Conservation (phyloP, 495 filamentous ascomycete genomes). For the Aspergillus mulundensis region DNA sequence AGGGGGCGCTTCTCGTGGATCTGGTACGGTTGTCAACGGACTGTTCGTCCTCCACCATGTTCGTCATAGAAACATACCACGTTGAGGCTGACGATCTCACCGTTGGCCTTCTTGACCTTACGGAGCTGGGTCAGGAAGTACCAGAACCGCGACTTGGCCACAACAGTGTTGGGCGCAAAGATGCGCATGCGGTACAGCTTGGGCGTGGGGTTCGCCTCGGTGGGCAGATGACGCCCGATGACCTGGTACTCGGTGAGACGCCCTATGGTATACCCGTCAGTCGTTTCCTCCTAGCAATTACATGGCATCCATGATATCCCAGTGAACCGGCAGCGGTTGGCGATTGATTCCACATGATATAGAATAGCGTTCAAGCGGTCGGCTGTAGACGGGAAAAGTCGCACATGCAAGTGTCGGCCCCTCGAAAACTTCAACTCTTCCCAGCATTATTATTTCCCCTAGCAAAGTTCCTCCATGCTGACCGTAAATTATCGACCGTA, state of each 20-base stretch:
- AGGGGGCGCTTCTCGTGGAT: slow-evolving; percentile 97
- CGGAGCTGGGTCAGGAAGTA: slow-evolving; percentile 98
- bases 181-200: slow-evolving; percentile 99
- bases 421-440: not conserved
- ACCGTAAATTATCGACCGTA: not conserved
- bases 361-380: not conserved
- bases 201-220: slow-evolving; percentile 88
- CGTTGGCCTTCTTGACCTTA: slow-evolving; percentile 99
- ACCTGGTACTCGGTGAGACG: slow-evolving; percentile 99
- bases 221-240: slow-evolving; percentile 97
- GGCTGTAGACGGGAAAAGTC: not conserved
- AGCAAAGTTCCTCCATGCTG: not conserved
- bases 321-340: slow-evolving; percentile 19
- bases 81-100: slow-evolving; percentile 96
- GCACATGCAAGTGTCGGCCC: slow-evolving; percentile 6
- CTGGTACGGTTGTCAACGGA: slow-evolving; percentile 44
- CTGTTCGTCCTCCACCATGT: not conserved
- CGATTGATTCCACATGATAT: slow-evolving; percentile 18
- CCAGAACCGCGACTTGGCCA: slow-evolving; percentile 99
- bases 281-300: slow-evolving; percentile 14
- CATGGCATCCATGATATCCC: slow-evolving; percentile 9
- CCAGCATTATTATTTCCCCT: not conserved
- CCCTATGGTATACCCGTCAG: slow-evolving; percentile 57
- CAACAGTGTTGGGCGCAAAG: slow-evolving; percentile 94
- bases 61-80: slow-evolving; percentile 58